Percentiles rank a stretch among this genome's conserved stretches.
Evolutionary conservation across 2,329 filamentous ascomycete species (phyloP).

Genomic region (Clarireedia homoeocarpa): DNA sequence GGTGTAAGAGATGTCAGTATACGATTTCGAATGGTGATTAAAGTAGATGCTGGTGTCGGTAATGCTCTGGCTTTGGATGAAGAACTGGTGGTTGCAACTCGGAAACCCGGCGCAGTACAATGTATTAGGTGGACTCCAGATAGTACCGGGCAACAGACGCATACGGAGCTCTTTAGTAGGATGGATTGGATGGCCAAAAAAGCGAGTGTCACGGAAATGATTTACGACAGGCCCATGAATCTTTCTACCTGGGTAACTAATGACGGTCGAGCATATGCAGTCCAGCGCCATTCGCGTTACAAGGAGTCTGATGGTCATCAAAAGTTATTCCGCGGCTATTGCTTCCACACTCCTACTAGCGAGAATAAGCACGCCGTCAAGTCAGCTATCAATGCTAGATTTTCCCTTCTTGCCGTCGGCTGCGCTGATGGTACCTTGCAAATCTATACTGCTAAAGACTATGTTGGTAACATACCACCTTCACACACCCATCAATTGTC

Average conservation of each 20-base stretch:
- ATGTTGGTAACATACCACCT: slow-evolving; percentile 81
- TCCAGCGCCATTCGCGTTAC: slow-evolving; percentile 58
- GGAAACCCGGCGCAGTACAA: slow-evolving; percentile 88
- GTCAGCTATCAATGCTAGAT: slow-evolving; percentile 85
- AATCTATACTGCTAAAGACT: slow-evolving; percentile 91
- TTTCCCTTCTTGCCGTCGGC: slow-evolving; percentile 85
- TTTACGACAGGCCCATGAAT: slow-evolving; percentile 94
- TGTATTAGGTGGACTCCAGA: slow-evolving; percentile 94
- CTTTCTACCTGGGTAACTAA: slow-evolving; percentile 85
- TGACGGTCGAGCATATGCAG: slow-evolving; percentile 83
- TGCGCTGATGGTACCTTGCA: slow-evolving; percentile 71
- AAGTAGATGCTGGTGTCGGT: slow-evolving; percentile 90
- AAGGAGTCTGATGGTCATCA: slow-evolving; percentile 39
- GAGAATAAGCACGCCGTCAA: slow-evolving; percentile 56
- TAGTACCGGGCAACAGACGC: slow-evolving; percentile 72
- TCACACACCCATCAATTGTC: slow-evolving; percentile 72
- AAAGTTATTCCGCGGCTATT: slow-evolving; percentile 77
- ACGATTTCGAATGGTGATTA: slow-evolving; percentile 94
- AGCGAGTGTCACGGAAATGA: slow-evolving; percentile 71
- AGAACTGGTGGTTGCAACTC: slow-evolving; percentile 84
- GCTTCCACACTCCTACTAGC: slow-evolving; percentile 69
- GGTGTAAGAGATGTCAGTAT: slow-evolving; percentile 82
- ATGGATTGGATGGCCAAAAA: slow-evolving; percentile 83
- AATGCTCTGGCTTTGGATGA: slow-evolving; percentile 84
- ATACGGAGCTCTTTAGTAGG: slow-evolving; percentile 78